These are phyloP conservation scores for Piloderma croceum DNA, from an alignment of 768 basidiomycete species.

Conservation along the genomic window DNA sequence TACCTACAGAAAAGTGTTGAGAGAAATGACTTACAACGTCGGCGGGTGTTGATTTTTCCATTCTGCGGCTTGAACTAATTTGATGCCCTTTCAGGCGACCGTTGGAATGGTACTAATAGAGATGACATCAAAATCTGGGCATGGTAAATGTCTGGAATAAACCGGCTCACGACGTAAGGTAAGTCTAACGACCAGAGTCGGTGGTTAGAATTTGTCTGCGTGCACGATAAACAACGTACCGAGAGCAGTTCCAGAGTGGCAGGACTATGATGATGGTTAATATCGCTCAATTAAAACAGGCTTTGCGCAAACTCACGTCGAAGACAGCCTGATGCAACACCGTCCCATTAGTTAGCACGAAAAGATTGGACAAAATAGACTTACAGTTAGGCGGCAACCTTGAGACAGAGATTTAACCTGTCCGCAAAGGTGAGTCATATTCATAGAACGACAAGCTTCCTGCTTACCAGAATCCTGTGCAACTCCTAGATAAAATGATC, in stretches of 20 bases:
- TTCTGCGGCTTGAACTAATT: constrained; percentile 27
- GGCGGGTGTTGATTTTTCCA: constrained; percentile 53
- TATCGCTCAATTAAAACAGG: constrained; percentile 2
- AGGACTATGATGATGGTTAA: constrained; percentile 26
- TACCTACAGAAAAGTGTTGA: not conserved
- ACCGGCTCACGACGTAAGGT: constrained; percentile 20
- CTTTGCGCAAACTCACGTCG: constrained; percentile 35
- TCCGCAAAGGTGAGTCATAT: constrained; percentile 1
- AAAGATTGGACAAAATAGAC: constrained; percentile 6
- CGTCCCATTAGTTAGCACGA: not conserved
- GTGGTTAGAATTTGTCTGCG: not conserved
- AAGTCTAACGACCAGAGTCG: constrained; percentile 15
- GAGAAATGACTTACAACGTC: constrained; percentile 51
- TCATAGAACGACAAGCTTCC: not conserved
- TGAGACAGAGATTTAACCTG: constrained; percentile 50
- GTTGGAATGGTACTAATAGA: constrained; percentile 50
- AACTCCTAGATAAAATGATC: constrained; percentile 29
- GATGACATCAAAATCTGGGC: not conserved
- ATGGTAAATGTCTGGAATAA: not conserved
- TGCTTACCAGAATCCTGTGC: constrained; percentile 36
- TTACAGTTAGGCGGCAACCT: constrained; percentile 61
- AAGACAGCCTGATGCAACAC: constrained; percentile 32
- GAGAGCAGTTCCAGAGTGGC: constrained; percentile 47
- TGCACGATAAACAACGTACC: constrained; percentile 19
- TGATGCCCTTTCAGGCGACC: constrained; percentile 46